phyloP scores from a whole-genome alignment of 495 filamentous ascomycete species.

The Thermothielavioides terrestris region DNA sequence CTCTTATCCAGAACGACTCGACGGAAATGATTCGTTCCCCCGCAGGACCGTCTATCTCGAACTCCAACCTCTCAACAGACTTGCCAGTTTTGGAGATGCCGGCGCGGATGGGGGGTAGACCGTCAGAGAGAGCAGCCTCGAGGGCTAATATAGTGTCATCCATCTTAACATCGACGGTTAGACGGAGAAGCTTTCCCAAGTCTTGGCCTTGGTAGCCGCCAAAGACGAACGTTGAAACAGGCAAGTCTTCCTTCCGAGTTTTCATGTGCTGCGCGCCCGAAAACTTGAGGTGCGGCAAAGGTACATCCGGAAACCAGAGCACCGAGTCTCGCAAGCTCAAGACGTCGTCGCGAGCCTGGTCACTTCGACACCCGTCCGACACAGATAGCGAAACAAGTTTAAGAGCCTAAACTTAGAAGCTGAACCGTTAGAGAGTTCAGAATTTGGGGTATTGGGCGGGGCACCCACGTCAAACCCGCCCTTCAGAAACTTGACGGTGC shows the following conservation, averaged over 20 bases:
- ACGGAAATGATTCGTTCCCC: neutral
- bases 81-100: neutral
- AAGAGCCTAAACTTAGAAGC: neutral
- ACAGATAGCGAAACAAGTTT: neutral
- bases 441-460: neutral
- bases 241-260: neutral
- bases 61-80: neutral
- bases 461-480: neutral
- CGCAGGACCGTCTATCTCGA: neutral
- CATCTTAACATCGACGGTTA: neutral
- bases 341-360: neutral
- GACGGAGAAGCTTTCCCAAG: neutral
- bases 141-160: neutral
- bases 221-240: neutral
- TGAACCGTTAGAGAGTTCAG: neutral
- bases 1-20: neutral
- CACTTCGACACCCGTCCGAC: neutral
- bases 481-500: neutral
- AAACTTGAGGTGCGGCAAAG: neutral
- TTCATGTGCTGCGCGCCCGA: neutral
- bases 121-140: neutral
- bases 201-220: neutral
- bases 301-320: neutral
- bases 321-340: neutral
- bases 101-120: neutral